Evolutionary conservation across 2,329 filamentous ascomycete genomes (phyloP), one percentile per base, ranked within the genome.

Genomic region (Ophiostoma perfectum): DNA sequence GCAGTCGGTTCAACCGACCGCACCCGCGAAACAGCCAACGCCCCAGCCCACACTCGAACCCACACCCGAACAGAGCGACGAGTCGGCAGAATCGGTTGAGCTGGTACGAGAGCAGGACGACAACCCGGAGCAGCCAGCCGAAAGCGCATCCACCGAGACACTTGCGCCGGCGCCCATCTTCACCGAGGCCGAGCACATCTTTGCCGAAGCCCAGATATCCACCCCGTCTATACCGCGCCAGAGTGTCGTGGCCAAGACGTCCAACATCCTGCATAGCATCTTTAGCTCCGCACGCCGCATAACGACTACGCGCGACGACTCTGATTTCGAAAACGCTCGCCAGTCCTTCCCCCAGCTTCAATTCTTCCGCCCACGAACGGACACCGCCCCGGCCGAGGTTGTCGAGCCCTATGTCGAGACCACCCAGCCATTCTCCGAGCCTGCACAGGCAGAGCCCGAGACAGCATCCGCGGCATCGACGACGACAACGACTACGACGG

Each of bases 141-240:
- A 38, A 16, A 27, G 55, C 9, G 18, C 45, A 42, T 16, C 38
- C 5, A 12, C 41, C 27, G 47, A 65, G 5, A 45, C n/a, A 9
- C n/a, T 63, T 7, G 49, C 75, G 18, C 11, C 55, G 11, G 70
- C 73, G 9, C 75, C 72, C 44, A 78, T 76, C 69, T 81, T 78
- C 71, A 72, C 69, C 11, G 73, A 76, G 11, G 80, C 81, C 67
- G 78, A 75, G 65, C 70, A 69, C 18, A 63, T 81, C 5, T 81
- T 76, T 70, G 66, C 71, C 1, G 70, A 75, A 44, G 77, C 78
- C 41, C 72, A 71, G n/a, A 68, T 81, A 67, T 70, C 74, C 68
- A 70, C 76, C 65, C 73, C 73, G 2, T 27, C 70, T 45, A 64
- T 67, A 8, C 41, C 66, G 6, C 55, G 67, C 5, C 16, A 42